Evolutionary conservation across 768 basidiomycete genomes (phyloP), one percentile per base, ranked within the genome.

Genomic region (Russula olivacea): DNA sequence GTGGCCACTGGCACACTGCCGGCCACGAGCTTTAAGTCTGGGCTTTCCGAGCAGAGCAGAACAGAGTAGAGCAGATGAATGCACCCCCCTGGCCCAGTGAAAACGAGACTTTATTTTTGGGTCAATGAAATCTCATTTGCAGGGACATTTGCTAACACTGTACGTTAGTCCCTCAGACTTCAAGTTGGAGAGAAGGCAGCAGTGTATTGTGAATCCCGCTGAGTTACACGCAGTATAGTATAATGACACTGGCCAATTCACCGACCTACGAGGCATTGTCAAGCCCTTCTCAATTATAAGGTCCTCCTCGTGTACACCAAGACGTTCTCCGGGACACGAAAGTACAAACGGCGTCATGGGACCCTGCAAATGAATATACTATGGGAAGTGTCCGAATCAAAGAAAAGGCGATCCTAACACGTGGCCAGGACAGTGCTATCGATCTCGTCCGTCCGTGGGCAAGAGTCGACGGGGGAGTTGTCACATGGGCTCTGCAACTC

Each of bases 201-300:
- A 8, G 48, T 71, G 43, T 68, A 68, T 34, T 30, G 53, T 54
- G 12, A 36, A 12, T 12, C 36, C 36, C 36, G 36, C 36, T 36
- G 34, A 36, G 34, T 12, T 36, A 36, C 11, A 4, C 34, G 34
- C 34, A 36, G 34, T 11, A 36, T 36, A 40, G 41, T n/a, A 43
- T 43, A n/a, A 43, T 43, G 41, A 19, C 17, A 9, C 6, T 0
- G 4, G 6, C 38, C 38, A 17, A 40, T 40, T 17, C 15, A 17
- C 38, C 10, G 21, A n/a, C 21, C 9, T 47, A 21, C 28, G 73
- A 72, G 59, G 60, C 68, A 2, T 68, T 74, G 66, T 61, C 36
- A 71, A 72, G 56, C 32, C 73, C n/a, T 64, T 8, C 71, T 73
- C 63, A 65, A 63, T 61, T 59, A 69, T 72, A 63, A 67, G 50